These are phyloP conservation scores for Rhodotorula mucilaginosa DNA, from an alignment of 1,284 basidiomycete genomes.

Conservation along the genomic window DNA sequence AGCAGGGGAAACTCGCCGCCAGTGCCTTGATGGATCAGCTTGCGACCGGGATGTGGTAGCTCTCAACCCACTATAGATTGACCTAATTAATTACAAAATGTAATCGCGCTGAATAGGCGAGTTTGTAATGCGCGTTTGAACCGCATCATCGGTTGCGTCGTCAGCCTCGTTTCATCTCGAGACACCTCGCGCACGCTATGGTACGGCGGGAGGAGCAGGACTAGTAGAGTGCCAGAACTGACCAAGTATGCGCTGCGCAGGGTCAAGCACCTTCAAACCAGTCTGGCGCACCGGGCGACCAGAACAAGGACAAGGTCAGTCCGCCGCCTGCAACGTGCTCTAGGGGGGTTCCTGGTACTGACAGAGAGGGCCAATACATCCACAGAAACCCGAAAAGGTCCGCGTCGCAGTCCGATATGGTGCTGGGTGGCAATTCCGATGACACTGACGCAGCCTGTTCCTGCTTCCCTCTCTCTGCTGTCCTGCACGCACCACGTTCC, in stretches of 20 bases:
- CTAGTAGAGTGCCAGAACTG: no score
- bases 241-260: not conserved
- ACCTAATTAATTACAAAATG: not conserved
- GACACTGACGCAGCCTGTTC: conserved; percentile 28
- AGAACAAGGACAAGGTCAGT: conserved; percentile 43
- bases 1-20: conserved; percentile 21
- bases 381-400: conserved; percentile 41
- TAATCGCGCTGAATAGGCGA: not conserved
- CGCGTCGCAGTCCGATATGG: not conserved
- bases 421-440: not conserved
- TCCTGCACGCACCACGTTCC: not conserved
- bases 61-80: not conserved
- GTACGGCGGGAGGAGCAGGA: not conserved
- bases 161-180: not conserved
- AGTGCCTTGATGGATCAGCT: conserved; percentile 28
- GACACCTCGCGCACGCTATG: not conserved
- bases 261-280: conserved; percentile 26
- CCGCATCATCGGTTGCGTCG: not conserved
- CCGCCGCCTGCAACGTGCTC: not conserved
- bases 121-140: no score
- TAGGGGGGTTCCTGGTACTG: not conserved
- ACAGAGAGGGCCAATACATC: no score
- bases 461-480: not conserved
- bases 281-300: conserved; percentile 19
- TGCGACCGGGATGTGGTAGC: conserved; percentile 19